These are phyloP conservation scores for Fusarium piperis DNA, from an alignment of 2,329 filamentous ascomycete species.

Conservation along the genomic window DNA sequence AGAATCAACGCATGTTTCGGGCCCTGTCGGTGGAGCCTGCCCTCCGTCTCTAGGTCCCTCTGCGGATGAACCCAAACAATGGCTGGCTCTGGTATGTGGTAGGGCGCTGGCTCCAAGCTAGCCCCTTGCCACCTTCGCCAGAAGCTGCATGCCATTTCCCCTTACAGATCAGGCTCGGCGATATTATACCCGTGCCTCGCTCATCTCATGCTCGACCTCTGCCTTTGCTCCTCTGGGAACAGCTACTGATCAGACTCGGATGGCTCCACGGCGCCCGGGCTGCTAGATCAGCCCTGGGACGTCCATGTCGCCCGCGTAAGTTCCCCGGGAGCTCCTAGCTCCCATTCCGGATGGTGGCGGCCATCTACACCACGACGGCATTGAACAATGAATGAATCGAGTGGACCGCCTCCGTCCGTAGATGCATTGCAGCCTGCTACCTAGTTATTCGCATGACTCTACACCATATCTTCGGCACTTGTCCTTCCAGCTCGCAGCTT, in stretches of 20 bases:
- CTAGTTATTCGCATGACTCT: neutral
- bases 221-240: neutral
- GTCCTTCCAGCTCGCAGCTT: neutral
- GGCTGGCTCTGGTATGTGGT: slow-evolving; percentile 27
- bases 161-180: neutral
- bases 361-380: neutral
- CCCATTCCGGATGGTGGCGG: slow-evolving; percentile 11
- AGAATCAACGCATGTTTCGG: slow-evolving; percentile 18
- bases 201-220: neutral
- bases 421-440: neutral
- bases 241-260: neutral
- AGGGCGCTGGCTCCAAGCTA: neutral
- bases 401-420: neutral
- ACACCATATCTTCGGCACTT: neutral
- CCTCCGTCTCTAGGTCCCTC: neutral
- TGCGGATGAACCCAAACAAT: neutral
- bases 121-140: slow-evolving; percentile 3
- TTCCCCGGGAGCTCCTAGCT: neutral
- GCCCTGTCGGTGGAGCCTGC: neutral
- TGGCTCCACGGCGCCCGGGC: neutral
- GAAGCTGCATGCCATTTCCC: neutral
- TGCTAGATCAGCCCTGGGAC: neutral
- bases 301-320: slow-evolving; percentile 2
- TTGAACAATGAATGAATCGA: neutral
- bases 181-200: neutral